These are phyloP conservation scores for Claviceps arundinis DNA, from an alignment of 2,329 filamentous ascomycete species.

Conservation along the genomic window DNA sequence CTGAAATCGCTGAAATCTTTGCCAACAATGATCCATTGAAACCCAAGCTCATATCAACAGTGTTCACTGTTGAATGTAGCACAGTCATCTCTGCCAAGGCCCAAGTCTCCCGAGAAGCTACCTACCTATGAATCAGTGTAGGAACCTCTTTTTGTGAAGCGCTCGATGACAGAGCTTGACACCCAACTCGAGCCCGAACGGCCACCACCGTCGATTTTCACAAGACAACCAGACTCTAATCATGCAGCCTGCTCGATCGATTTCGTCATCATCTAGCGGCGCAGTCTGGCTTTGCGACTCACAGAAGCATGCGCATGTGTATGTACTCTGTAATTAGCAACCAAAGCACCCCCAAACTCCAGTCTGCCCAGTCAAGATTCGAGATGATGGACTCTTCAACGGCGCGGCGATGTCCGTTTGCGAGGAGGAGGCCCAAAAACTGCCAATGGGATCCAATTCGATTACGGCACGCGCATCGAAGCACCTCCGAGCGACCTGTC, in stretches of 20 bases:
- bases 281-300: no score
- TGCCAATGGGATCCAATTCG: background rate
- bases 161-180: slow-evolving; percentile 7
- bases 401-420: background rate
- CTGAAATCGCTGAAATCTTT: background rate
- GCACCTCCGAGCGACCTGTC: background rate
- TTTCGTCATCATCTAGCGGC: slow-evolving; percentile 22
- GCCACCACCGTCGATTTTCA: slow-evolving; percentile 13
- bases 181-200: slow-evolving; percentile 23
- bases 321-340: background rate
- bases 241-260: background rate
- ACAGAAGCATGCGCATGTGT: background rate
- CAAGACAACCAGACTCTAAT: slow-evolving; percentile 14
- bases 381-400: background rate
- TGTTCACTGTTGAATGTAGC: no score
- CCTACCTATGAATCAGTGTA: no score
- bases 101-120: no score
- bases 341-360: slow-evolving; percentile 1
- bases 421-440: background rate
- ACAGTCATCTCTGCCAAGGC: no score
- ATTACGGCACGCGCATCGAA: background rate
- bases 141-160: background rate
- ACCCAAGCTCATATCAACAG: background rate
- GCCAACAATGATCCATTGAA: background rate
- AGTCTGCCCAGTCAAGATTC: background rate